A percentile compares a stretch with the other conserved stretches of the same genome.
Evolutionary conservation across 768 basidiomycete species (phyloP).

Genomic region (Psilocybe cyanescens): DNA sequence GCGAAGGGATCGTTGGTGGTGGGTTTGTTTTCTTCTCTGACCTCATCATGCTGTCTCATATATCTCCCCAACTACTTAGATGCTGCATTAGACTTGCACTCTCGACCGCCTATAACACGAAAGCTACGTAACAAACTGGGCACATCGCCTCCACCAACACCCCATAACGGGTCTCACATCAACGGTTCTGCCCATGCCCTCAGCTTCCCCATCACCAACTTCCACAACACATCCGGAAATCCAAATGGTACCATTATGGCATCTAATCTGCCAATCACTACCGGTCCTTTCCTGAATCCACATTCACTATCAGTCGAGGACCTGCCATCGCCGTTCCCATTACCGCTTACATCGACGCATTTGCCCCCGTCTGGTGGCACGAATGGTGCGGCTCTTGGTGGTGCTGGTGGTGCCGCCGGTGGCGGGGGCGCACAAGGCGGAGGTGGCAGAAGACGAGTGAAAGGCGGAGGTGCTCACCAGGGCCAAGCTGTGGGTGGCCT

Average conservation of each 20-base stretch:
- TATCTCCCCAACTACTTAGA: conserved; percentile 44
- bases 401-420: conserved; percentile 24
- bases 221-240: conserved; percentile 24
- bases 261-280: conserved; percentile 60
- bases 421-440: conserved; percentile 40
- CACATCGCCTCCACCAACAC: conserved; percentile 79
- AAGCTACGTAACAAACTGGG: conserved; percentile 84
- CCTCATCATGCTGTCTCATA: conserved; percentile 5
- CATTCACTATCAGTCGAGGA: conserved; percentile 88
- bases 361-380: conserved; percentile 20
- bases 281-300: conserved; percentile 76
- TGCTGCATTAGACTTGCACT: conserved; percentile 73
- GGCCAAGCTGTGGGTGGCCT: conserved; percentile 67
- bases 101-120: conserved; percentile 79
- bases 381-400: conserved; percentile 23
- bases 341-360: conserved; percentile 40
- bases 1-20: conserved; percentile 80
- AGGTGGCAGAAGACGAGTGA: conserved; percentile 52
- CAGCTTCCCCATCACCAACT: conserved; percentile 20
- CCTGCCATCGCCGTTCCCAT: conserved; percentile 83
- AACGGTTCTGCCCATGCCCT: conserved; percentile 12
- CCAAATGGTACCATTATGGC: conserved; percentile 38
- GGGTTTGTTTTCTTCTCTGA: conserved; percentile 25
- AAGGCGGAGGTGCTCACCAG: conserved; percentile 58
- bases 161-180: conserved; percentile 43